Percentiles rank a stretch among this genome's conserved stretches.
Evolutionary conservation across 805 yeast species (phyloP).

Genomic region (Metschnikowia lunata): DNA sequence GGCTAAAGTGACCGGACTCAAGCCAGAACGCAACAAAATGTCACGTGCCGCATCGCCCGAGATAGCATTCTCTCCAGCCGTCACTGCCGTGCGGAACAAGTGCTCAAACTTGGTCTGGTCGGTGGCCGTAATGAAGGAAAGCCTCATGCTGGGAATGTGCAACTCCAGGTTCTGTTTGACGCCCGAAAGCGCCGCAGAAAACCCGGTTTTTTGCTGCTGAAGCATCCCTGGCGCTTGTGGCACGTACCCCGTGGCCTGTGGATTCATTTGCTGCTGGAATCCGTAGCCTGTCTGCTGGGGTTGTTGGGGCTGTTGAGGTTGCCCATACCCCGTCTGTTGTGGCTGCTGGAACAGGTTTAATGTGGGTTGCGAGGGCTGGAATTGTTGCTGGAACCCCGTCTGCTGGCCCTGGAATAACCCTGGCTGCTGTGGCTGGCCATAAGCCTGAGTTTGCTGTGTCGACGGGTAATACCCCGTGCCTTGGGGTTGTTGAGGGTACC

Average conservation of each 20-base stretch:
- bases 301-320: slow-evolving; percentile 11
- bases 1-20: slow-evolving; percentile 70
- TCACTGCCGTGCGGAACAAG: slow-evolving; percentile 74
- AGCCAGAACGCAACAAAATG: slow-evolving; percentile 73
- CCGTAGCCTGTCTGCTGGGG: slow-evolving; percentile 11
- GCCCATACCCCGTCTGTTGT: slow-evolving; percentile 18
- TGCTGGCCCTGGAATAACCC: slow-evolving; percentile 19
- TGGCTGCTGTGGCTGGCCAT: slow-evolving; percentile 15
- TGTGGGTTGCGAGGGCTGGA: slow-evolving; percentile 35
- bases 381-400: slow-evolving; percentile 14
- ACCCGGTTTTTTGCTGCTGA: slow-evolving; percentile 46
- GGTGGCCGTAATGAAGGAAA: slow-evolving; percentile 76
- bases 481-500: slow-evolving; percentile 21
- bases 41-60: slow-evolving; percentile 73
- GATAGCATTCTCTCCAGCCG: slow-evolving; percentile 62
- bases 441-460: slow-evolving; percentile 23
- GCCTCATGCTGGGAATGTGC: slow-evolving; percentile 69
- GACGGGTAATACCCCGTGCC: slow-evolving; percentile 25
- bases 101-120: slow-evolving; percentile 88
- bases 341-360: slow-evolving; percentile 16
- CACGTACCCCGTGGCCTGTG: slow-evolving; percentile 6
- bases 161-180: slow-evolving; percentile 51
- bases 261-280: slow-evolving; percentile 2
- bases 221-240: slow-evolving; percentile 17
- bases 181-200: slow-evolving; percentile 35